phyloP scores from a whole-genome alignment of 495 filamentous ascomycete species.

The Cladorrhinum samala region DNA sequence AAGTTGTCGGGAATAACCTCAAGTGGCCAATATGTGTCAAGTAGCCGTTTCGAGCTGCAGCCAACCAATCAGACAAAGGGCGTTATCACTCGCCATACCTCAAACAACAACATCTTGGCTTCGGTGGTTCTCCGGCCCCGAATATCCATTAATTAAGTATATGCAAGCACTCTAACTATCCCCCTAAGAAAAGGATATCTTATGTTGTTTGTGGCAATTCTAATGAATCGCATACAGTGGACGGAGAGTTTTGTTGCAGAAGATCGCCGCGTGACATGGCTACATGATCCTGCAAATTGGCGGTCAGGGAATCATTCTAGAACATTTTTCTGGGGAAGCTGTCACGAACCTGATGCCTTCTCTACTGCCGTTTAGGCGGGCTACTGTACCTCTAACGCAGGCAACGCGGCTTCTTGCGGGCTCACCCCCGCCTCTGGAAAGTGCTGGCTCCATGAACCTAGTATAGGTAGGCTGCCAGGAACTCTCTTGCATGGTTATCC shows the following conservation, averaged over 20 bases:
- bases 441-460: background rate
- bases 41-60: background rate
- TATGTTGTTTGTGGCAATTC: background rate
- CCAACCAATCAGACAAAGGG: background rate
- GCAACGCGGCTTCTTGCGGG: constrained; percentile 1
- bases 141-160: too few species aligned
- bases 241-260: too few species aligned
- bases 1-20: background rate
- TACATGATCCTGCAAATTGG: constrained; percentile 22
- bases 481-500: background rate
- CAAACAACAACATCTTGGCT: background rate
- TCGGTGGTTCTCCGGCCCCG: constrained; percentile 12
- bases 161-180: background rate
- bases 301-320: constrained; percentile 18
- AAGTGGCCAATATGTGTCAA: too few species aligned
- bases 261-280: background rate
- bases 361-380: background rate
- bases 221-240: background rate
- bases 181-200: background rate
- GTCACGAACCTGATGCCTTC: background rate
- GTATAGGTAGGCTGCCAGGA: constrained; percentile 1
- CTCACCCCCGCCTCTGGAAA: background rate
- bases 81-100: background rate
- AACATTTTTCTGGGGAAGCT: constrained; percentile 3
- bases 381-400: background rate